phyloP scores from a whole-genome alignment of 495 filamentous ascomycete species.

The Trichoderma virens region DNA sequence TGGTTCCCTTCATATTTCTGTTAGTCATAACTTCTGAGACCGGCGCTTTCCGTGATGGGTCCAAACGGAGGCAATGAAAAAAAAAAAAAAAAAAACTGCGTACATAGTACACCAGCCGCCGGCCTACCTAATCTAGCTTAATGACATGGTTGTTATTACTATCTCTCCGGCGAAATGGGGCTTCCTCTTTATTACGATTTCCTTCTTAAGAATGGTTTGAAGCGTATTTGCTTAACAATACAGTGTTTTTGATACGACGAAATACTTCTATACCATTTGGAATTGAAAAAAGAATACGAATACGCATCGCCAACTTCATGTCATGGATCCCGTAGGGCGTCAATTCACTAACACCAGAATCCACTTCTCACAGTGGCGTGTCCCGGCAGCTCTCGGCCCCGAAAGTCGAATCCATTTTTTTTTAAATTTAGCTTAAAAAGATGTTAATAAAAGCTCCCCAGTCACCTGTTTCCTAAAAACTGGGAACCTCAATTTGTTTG shows the following conservation, averaged over 20 bases:
- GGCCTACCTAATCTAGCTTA: background rate
- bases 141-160: background rate
- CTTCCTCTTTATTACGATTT: too few species aligned
- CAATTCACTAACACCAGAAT: background rate
- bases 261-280: too few species aligned
- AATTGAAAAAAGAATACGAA: too few species aligned
- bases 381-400: background rate
- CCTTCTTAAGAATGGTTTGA: too few species aligned
- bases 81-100: background rate
- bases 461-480: background rate
- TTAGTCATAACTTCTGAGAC: conserved; percentile 4
- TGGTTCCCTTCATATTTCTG: background rate
- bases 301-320: background rate
- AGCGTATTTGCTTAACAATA: too few species aligned
- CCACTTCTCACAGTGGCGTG: background rate
- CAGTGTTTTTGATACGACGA: too few species aligned
- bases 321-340: background rate
- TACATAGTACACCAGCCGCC: too few species aligned
- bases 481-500: background rate
- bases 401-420: background rate
- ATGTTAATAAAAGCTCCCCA: background rate
- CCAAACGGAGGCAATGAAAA: background rate
- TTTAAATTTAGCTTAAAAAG: background rate
- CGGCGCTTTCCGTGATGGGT: conserved; percentile 4
- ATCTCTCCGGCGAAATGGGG: too few species aligned